Evolutionary conservation across 164 flowering plant genomes (phyloP).

Genomic region (Stephania japonica): DNA sequence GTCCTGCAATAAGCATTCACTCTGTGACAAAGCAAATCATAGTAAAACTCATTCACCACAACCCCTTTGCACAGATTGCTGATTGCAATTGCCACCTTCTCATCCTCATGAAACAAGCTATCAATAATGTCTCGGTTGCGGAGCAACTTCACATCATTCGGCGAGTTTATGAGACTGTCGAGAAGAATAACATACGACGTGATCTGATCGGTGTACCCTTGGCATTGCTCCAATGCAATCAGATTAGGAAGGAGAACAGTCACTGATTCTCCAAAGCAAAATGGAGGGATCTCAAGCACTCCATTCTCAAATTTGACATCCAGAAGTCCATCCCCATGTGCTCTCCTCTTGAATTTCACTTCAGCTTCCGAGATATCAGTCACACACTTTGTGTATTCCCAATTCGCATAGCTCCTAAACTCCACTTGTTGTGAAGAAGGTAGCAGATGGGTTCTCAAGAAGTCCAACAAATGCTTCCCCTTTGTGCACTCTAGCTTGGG

Average conservation of each 20-base stretch:
- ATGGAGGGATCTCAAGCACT: slow-evolving; percentile 15
- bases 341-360: slow-evolving; percentile 4
- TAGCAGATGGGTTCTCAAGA: background rate
- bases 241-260: slow-evolving; percentile 13
- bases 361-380: slow-evolving; percentile 15
- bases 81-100: slow-evolving; percentile 8
- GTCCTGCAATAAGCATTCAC: slow-evolving; percentile 7
- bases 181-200: slow-evolving; percentile 14
- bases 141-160: slow-evolving; percentile 14
- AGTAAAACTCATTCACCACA: background rate
- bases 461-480: slow-evolving; percentile 15
- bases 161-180: slow-evolving; percentile 15
- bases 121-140: background rate
- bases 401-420: no score
- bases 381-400: background rate
- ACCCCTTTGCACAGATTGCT: slow-evolving; percentile 12
- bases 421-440: background rate
- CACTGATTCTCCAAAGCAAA: slow-evolving; percentile 9
- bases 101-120: background rate
- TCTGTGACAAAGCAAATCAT: background rate
- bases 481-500: background rate
- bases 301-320: slow-evolving; percentile 2
- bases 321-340: background rate
- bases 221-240: slow-evolving; percentile 21
- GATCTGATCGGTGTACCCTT: background rate